phyloP scores from a whole-genome alignment of 495 filamentous ascomycete species.

The Annulohypoxylon maeteangense region DNA sequence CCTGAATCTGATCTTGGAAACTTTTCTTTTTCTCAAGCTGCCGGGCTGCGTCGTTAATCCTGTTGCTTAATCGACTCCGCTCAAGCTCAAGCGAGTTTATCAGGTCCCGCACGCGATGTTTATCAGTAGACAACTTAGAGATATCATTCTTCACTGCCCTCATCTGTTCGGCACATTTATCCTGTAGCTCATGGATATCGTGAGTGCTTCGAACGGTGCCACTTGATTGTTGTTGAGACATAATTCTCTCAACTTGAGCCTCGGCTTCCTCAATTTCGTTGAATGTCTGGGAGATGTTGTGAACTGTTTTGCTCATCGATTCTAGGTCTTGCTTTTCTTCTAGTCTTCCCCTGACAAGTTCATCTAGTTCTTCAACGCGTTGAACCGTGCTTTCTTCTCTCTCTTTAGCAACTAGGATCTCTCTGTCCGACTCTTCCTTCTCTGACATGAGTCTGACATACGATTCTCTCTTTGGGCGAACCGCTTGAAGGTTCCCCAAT shows the following conservation, averaged over 20 bases:
- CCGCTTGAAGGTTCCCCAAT: constrained; percentile 66
- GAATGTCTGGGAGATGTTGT: constrained; percentile 76
- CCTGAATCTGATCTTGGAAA: constrained; percentile 74
- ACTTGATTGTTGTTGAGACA: constrained; percentile 74
- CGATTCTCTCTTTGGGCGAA: constrained; percentile 74
- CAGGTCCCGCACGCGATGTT: constrained; percentile 73
- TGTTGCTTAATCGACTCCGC: constrained; percentile 72
- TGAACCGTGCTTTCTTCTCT: constrained; percentile 69
- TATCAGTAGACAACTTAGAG: constrained; percentile 71
- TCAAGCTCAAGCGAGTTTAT: constrained; percentile 77
- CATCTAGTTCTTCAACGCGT: constrained; percentile 79
- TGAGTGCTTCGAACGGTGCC: constrained; percentile 74
- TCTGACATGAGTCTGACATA: constrained; percentile 76
- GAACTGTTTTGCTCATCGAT: constrained; percentile 76
- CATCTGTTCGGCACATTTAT: constrained; percentile 72
- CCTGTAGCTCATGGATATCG: constrained; percentile 83
- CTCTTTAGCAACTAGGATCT: constrained; percentile 64
- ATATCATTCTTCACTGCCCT: constrained; percentile 70
- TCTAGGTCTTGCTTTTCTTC: constrained; percentile 79
- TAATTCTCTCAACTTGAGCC: constrained; percentile 74
- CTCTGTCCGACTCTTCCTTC: constrained; percentile 73
- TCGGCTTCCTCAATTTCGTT: constrained; percentile 76
- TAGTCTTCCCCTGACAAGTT: constrained; percentile 68
- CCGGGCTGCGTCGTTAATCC: constrained; percentile 72
- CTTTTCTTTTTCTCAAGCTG: constrained; percentile 81